Base-by-base conservation (phyloP, 2,329 filamentous ascomycete genomes). In the Xylaria sp. region DNA sequence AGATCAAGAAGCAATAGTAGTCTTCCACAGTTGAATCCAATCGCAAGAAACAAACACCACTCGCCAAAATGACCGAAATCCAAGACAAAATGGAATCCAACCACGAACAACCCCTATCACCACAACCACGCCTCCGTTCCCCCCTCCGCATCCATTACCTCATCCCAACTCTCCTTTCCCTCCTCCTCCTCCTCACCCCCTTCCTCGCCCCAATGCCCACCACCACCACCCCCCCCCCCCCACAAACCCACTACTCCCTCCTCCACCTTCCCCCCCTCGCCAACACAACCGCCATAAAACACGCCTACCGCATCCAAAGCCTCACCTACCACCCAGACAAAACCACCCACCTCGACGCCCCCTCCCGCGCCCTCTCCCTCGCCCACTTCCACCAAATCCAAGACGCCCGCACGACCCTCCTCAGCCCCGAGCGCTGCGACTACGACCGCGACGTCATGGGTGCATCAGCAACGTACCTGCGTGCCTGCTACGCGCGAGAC, bases 321-420 rank as follows among this genome's bases (percentile, higher is more conserved):
- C 10, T 7, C 1, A 4, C 1, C 2, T 54, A 42, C 19, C 61
- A 60, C 18, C 49, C 53, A 0, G 61, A 61, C 23, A 63, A 63
- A 13, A 3, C n/a, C 2, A 23, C 23, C 9, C 30, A 23, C 16
- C 16, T 42, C 1, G 2, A 5, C 8, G 6, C 8, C 2, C 4
- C n/a, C 2, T 30, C 39, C 19, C 54, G n/a, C n/a, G 46, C 9
- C 3, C 2, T 42, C 9, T 58, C 54, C 1, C 47, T 50, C 11
- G 2, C 2, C 4, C 34, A 16, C 3, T 57, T 19, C 6, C 6
- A 23, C 2, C 2, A 6, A 3, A 2, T 37, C 10, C 48, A 6
- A 2, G 0, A 4, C 0, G 18, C 54, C 1, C 54, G 51, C 16
- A 42, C 52, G n/a, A 6, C 50, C 5, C 54, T 62, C 34, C 1